Percentiles rank a stretch among this genome's conserved stretches.
Evolutionary conservation across 306 rosid genomes (phyloP).

Genomic region (Nissolia schottii): DNA sequence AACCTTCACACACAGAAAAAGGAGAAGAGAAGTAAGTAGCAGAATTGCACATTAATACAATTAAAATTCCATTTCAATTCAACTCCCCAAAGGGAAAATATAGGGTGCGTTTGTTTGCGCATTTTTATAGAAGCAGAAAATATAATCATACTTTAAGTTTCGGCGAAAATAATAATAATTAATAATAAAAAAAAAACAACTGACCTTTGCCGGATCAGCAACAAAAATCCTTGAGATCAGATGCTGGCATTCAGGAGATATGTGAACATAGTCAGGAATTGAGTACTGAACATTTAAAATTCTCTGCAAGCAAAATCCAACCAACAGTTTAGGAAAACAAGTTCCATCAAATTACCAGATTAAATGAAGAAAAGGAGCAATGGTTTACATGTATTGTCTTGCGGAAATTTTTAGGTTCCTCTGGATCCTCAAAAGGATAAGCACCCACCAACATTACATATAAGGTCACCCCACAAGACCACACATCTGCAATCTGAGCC

Average conservation of each 20-base stretch:
- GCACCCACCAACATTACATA: conserved; percentile 99
- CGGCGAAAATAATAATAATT: background rate
- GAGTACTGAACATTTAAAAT: conserved; percentile 91
- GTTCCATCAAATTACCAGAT: background rate
- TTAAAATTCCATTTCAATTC: background rate
- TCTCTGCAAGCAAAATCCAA: conserved; percentile 56
- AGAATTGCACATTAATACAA: background rate
- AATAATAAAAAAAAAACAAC: background rate
- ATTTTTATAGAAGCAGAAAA: too few species aligned
- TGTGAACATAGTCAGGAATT: conserved; percentile 89
- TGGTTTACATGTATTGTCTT: conserved; percentile 74
- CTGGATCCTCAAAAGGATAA: conserved; percentile 95
- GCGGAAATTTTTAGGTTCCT: conserved; percentile 93
- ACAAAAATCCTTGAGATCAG: conserved; percentile 88
- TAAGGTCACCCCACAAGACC: conserved; percentile 99
- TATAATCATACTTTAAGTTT: background rate
- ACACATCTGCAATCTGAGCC: conserved; percentile 88
- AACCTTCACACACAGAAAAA: background rate
- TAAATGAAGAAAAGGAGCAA: background rate
- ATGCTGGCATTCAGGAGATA: conserved; percentile 81
- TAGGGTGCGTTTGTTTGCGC: too few species aligned
- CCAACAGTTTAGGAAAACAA: conserved; percentile 17
- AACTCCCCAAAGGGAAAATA: background rate
- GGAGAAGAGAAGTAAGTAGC: background rate
- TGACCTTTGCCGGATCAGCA: conserved; percentile 81